phyloP scores from a whole-genome alignment of 2,329 filamentous ascomycete genomes.

The Beauveria sp. region DNA sequence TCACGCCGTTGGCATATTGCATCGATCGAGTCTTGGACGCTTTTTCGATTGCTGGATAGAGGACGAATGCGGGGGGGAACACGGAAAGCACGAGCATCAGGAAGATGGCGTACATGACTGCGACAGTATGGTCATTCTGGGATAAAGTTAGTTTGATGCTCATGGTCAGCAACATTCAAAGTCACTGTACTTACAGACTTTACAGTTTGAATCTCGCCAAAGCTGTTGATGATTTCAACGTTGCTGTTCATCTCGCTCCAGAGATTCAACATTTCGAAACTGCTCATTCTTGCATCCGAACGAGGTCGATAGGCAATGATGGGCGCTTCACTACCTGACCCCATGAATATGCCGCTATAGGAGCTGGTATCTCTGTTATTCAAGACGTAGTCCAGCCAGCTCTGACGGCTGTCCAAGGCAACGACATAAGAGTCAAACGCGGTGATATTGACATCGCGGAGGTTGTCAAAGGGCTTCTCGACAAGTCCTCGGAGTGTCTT shows the following conservation, averaged over 20 bases:
- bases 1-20: constrained; percentile 81
- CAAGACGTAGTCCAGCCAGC: not conserved
- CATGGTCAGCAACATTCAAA: not conserved
- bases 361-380: not conserved
- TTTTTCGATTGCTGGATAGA: constrained; percentile 76
- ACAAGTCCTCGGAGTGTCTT: not conserved
- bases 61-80: constrained; percentile 58
- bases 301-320: not conserved
- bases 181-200: not conserved
- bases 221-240: not conserved
- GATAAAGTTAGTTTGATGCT: not conserved
- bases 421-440: not conserved
- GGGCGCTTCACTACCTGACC: not conserved
- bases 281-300: not conserved
- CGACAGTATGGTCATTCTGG: constrained; percentile 13
- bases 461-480: not conserved
- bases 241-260: constrained; percentile 5
- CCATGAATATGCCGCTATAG: not conserved
- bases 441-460: not conserved
- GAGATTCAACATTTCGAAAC: not conserved
- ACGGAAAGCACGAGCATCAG: constrained; percentile 63
- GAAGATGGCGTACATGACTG: constrained; percentile 50
- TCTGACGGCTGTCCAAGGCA: not conserved
- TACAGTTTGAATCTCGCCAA: not conserved
- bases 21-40: constrained; percentile 67